Evolutionary conservation across 345 rosid species (phyloP).

Genomic region (thale cress (Arabidopsis thaliana)): TAIR10.1 NC_003070.9:13321501-13322000

Average conservation of each 20-base stretch:
- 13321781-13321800: conserved; percentile 90
- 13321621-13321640: conserved; percentile 62
- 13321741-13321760: conserved; percentile 95
- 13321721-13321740: conserved; percentile 85
- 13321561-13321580: conserved; percentile 40
- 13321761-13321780: conserved; percentile 91
- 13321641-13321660: conserved; percentile 54
- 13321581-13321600: conserved; percentile 30
- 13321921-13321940: conserved; percentile 37
- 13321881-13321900: conserved; percentile 45
- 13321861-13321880: conserved; percentile 43
- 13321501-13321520: conserved; percentile 37
- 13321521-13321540: conserved; percentile 32
- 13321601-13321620: conserved; percentile 39
- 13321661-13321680: conserved; percentile 61
- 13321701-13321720: conserved; percentile 73
- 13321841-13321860: conserved; percentile 36
- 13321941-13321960: conserved; percentile 36
- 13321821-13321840: conserved; percentile 68
- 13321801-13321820: conserved; percentile 82
- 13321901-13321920: conserved; percentile 29
- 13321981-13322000: conserved; percentile 28
- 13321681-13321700: conserved; percentile 59
- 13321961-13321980: conserved; percentile 41
- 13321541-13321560: conserved; percentile 48